Conservation (phyloP, 208 protist species). For the Hexamita inflata region DNA sequence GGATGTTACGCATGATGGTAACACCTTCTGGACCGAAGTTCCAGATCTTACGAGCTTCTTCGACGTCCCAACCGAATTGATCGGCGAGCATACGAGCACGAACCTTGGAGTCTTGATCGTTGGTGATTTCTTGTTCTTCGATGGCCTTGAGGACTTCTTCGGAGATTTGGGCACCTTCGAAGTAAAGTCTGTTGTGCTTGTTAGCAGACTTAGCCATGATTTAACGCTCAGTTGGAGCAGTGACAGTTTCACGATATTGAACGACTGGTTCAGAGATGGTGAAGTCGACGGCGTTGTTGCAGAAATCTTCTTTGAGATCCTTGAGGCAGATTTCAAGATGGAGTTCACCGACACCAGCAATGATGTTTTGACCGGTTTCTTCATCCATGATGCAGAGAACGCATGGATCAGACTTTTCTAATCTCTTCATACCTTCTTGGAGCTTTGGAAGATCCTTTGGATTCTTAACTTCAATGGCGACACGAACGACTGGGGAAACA, state of each 20-base stretch:
- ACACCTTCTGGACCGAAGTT: conserved; percentile 77
- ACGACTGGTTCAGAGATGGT: conserved; percentile 87
- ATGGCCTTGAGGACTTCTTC: conserved; percentile 74
- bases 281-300: conserved; percentile 69
- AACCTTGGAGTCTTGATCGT: conserved; percentile 67
- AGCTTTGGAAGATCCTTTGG: conserved; percentile 83
- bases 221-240: conserved; percentile 44
- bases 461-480: conserved; percentile 87
- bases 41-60: conserved; percentile 87
- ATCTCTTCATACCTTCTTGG: conserved; percentile 85
- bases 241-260: conserved; percentile 92
- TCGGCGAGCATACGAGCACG: conserved; percentile 66
- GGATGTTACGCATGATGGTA: conserved; percentile 74
- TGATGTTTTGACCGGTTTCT: conserved; percentile 92
- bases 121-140: conserved; percentile 64
- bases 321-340: conserved; percentile 97
- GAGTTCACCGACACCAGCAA: conserved; percentile 94
- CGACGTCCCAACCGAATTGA: conserved; percentile 67
- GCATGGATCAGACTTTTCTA: conserved; percentile 82
- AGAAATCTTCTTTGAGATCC: conserved; percentile 90
- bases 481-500: conserved; percentile 91
- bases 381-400: conserved; percentile 71
- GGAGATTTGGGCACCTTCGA: conserved; percentile 67
- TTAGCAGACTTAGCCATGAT: conserved; percentile 85
- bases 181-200: conserved; percentile 96